Evolutionary conservation across 1,284 basidiomycete genomes (phyloP).

Genomic region (Phellopilus nigrolimitatus): DNA sequence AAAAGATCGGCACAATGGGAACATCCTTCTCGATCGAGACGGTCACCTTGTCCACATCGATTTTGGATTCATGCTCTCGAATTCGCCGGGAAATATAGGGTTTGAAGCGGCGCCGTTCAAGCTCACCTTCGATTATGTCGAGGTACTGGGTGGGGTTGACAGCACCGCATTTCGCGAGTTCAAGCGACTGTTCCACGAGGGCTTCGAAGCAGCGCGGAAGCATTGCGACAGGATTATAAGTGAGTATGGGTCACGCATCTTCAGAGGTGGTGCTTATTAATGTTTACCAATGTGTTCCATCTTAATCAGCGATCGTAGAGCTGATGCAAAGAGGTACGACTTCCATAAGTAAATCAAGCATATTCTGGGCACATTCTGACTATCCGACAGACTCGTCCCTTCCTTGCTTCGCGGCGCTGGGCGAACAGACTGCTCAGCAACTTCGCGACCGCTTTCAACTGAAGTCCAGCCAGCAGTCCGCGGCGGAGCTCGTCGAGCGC

Average conservation of each 20-base stretch:
- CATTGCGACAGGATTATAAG: constrained; percentile 97
- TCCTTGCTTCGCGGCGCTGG: constrained; percentile 89
- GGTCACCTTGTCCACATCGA: constrained; percentile 96
- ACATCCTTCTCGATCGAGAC: constrained; percentile 93
- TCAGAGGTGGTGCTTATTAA: constrained; percentile 1
- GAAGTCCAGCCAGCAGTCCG: constrained; percentile 79
- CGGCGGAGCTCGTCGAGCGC: constrained; percentile 85
- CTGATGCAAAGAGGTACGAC: constrained; percentile 87
- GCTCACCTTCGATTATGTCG: constrained; percentile 90
- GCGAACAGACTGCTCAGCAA: constrained; percentile 84
- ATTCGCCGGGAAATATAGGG: constrained; percentile 95
- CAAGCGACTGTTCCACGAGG: constrained; percentile 83
- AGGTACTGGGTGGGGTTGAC: constrained; percentile 88
- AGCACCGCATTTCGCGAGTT: constrained; percentile 82
- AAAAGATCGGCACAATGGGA: constrained; percentile 99
- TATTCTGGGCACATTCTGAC: not conserved
- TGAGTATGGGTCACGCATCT: constrained; percentile 35
- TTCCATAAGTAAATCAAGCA: not conserved
- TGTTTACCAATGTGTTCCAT: constrained; percentile 15
- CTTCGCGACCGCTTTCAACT: constrained; percentile 94
- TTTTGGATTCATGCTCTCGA: constrained; percentile 97
- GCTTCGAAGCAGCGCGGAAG: constrained; percentile 91
- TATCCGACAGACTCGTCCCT: constrained; percentile 79
- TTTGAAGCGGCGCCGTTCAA: constrained; percentile 99
- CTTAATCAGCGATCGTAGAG: constrained; percentile 75